phyloP scores from a whole-genome alignment of 768 basidiomycete genomes.

The Gymnopilus dilepis region DNA sequence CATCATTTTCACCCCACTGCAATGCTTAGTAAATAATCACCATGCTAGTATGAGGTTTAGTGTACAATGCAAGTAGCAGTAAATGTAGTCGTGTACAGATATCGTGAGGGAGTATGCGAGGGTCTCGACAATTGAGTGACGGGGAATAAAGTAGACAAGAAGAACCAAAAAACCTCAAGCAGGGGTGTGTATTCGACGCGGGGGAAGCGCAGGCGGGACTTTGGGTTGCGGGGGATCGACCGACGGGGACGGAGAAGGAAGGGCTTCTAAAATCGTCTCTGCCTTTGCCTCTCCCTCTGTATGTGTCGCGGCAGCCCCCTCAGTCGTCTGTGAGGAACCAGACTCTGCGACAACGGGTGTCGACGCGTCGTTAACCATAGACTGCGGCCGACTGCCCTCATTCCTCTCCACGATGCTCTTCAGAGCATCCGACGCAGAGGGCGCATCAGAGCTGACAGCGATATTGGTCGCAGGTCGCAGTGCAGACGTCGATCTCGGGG shows the following conservation, averaged over 20 bases:
- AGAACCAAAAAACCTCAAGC: conserved; percentile 14
- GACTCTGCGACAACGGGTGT: conserved; percentile 5
- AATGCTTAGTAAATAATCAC: neutral
- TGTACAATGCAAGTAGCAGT: conserved; percentile 18
- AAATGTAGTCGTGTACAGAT: conserved; percentile 12
- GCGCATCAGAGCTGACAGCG: conserved; percentile 13
- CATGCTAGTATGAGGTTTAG: conserved; percentile 12
- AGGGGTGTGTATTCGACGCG: conserved; percentile 31
- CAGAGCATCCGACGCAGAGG: conserved; percentile 58
- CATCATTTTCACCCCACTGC: neutral
- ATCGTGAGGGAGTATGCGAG: conserved; percentile 15
- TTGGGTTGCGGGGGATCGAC: conserved; percentile 7
- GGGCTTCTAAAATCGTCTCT: conserved; percentile 4
- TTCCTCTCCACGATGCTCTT: conserved; percentile 61
- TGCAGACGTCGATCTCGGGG: conserved; percentile 45
- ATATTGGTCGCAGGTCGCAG: conserved; percentile 25
- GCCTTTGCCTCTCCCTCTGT: too few species aligned
- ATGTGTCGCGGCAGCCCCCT: conserved; percentile 7
- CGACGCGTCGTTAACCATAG: conserved; percentile 10
- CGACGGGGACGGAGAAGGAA: conserved; percentile 19
- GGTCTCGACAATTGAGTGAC: neutral
- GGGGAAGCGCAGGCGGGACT: conserved; percentile 34
- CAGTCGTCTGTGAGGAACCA: neutral
- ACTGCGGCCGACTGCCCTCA: conserved; percentile 25
- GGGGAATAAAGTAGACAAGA: too few species aligned